phyloP scores from a whole-genome alignment of 306 rosid genomes.

The Quercus agrifolia region DNA sequence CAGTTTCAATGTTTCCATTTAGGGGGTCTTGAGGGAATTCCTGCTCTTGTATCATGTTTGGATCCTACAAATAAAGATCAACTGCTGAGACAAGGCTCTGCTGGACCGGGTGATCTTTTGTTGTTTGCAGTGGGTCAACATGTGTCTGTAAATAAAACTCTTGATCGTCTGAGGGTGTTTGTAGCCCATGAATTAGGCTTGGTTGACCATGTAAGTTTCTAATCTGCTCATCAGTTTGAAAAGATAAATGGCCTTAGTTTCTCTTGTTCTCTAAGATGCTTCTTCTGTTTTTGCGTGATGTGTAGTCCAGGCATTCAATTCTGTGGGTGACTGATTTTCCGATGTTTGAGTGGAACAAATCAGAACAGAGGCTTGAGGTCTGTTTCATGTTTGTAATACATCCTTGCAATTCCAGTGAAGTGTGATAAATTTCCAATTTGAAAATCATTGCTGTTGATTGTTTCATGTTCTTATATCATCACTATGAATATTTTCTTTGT shows the following conservation, averaged over 20 bases:
- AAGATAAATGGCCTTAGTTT: not conserved
- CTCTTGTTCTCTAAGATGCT: constrained; percentile 21
- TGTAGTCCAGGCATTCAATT: constrained; percentile 80
- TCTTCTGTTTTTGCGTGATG: constrained; percentile 20
- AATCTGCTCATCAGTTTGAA: not conserved
- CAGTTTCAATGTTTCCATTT: constrained; percentile 24
- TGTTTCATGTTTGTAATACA: constrained; percentile 21
- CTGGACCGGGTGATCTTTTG: constrained; percentile 64
- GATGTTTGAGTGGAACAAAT: constrained; percentile 96
- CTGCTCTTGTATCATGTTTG: constrained; percentile 75
- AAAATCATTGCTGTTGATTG: not conserved
- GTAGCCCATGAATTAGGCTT: constrained; percentile 73
- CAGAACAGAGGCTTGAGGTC: constrained; percentile 92
- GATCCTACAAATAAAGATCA: constrained; percentile 47
- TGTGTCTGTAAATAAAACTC: constrained; percentile 66
- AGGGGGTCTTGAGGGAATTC: constrained; percentile 82
- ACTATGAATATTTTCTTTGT: not conserved
- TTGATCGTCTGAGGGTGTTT: constrained; percentile 72
- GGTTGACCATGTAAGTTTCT: constrained; percentile 67
- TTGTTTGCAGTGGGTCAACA: constrained; percentile 77
- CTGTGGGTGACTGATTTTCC: constrained; percentile 97
- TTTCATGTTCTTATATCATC: not conserved
- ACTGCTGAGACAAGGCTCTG: constrained; percentile 57
- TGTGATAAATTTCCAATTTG: not conserved
- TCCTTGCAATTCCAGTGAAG: not conserved